These are phyloP conservation scores for Sclerotinia trifoliorum DNA, from an alignment of 2,329 filamentous ascomycete genomes.

Conservation along the genomic window DNA sequence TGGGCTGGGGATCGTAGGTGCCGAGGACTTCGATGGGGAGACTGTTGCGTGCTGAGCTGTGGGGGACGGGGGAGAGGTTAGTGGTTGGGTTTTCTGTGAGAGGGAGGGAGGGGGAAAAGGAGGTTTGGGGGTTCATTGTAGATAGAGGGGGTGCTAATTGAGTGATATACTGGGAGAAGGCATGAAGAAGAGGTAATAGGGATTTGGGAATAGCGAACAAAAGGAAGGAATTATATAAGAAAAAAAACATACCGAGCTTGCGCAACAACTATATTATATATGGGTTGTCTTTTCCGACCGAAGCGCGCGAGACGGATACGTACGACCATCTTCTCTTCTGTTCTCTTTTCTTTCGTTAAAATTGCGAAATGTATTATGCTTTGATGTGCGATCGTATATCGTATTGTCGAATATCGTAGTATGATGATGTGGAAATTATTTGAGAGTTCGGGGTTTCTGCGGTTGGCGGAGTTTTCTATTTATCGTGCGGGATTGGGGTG, in stretches of 20 bases:
- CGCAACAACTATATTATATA: constrained; percentile 96
- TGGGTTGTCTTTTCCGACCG: constrained; percentile 80
- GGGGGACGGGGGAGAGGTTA: no score
- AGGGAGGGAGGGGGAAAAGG: background rate
- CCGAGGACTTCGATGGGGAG: constrained; percentile 89
- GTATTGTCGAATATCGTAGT: background rate
- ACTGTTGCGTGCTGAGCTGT: constrained; percentile 78
- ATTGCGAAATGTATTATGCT: background rate
- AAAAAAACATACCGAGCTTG: constrained; percentile 71
- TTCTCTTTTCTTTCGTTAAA: constrained; percentile 41
- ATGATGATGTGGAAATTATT: constrained; percentile 9
- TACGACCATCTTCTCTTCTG: constrained; percentile 71
- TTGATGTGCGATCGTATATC: background rate
- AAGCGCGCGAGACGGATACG: constrained; percentile 93
- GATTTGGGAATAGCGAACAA: no score
- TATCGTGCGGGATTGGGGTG: background rate
- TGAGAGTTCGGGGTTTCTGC: background rate
- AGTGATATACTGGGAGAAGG: no score
- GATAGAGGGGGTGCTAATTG: no score
- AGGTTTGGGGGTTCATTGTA: no score
- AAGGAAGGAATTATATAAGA: no score
- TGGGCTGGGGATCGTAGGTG: constrained; percentile 69
- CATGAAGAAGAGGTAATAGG: no score
- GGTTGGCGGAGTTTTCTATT: background rate
- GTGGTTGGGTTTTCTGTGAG: background rate